phyloP scores from a whole-genome alignment of 2,329 filamentous ascomycete genomes.

The Clathrospora elynae region DNA sequence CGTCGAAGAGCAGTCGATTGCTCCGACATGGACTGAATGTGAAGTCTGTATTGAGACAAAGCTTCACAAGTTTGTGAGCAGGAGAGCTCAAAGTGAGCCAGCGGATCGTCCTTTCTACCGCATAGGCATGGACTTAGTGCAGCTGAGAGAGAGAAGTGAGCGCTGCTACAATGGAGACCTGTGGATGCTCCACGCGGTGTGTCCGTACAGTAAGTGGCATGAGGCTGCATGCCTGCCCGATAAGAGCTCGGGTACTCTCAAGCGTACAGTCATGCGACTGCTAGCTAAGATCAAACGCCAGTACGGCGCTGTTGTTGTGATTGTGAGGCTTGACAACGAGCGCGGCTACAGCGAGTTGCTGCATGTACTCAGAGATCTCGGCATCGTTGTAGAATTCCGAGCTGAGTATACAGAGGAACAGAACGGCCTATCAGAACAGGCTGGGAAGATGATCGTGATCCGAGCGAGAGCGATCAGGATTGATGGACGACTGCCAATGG shows the following conservation, averaged over 20 bases:
- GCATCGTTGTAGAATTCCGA: slow-evolving; percentile 9
- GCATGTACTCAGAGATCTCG: slow-evolving; percentile 6
- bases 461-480: slow-evolving; percentile 1
- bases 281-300: slow-evolving; percentile 11
- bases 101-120: slow-evolving; percentile 7
- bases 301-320: slow-evolving; percentile 4
- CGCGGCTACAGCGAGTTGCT: slow-evolving; percentile 7
- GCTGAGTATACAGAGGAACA: slow-evolving; percentile 10
- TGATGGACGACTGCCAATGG: background rate
- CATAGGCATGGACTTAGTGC: slow-evolving; percentile 10
- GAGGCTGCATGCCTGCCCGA: slow-evolving; percentile 2
- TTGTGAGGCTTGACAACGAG: slow-evolving; percentile 9
- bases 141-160: slow-evolving; percentile 9
- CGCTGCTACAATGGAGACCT: slow-evolving; percentile 12
- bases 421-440: slow-evolving; percentile 7
- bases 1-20: too few relatives aligned
- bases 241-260: slow-evolving; percentile 6
- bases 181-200: slow-evolving; percentile 4
- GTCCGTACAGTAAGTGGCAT: slow-evolving; percentile 10
- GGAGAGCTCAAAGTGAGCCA: background rate
- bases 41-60: slow-evolving; percentile 6
- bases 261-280: slow-evolving; percentile 2
- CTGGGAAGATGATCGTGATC: background rate
- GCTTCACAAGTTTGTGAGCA: slow-evolving; percentile 7
- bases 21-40: slow-evolving; percentile 1